Conservation (phyloP, 495 filamentous ascomycete species). For the Sabuloglossum arenarium region DNA sequence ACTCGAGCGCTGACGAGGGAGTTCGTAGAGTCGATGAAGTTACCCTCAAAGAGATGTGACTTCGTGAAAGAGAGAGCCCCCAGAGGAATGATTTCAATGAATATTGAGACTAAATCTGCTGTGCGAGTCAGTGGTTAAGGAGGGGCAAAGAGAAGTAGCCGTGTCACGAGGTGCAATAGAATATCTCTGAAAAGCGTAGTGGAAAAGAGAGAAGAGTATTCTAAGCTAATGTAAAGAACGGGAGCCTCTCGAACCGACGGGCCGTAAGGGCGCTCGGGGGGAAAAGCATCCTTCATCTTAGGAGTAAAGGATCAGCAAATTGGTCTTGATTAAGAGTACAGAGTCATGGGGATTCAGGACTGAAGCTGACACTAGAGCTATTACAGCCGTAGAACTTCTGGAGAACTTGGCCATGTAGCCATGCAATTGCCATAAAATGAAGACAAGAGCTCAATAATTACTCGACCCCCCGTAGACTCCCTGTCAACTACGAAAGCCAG, state of each 20-base stretch:
- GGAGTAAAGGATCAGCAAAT: not conserved
- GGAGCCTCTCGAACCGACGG: not conserved
- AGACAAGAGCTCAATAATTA: not conserved
- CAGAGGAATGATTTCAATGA: too few relatives aligned
- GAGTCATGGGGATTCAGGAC: not conserved
- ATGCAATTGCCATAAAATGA: not conserved
- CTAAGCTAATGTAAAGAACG: not conserved
- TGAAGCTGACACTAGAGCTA: not conserved
- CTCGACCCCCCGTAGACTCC: not conserved
- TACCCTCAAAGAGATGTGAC: too few relatives aligned
- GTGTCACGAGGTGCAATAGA: too few relatives aligned
- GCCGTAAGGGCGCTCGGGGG: too few relatives aligned
- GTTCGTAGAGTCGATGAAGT: too few relatives aligned
- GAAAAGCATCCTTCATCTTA: not conserved
- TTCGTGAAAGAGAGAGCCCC: too few relatives aligned
- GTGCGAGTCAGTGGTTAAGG: not conserved
- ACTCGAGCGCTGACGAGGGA: too few relatives aligned
- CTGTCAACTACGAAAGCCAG: not conserved
- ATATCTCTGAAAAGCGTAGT: too few relatives aligned
- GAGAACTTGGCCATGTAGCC: not conserved
- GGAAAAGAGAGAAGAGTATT: not conserved
- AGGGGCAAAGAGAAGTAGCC: not conserved
- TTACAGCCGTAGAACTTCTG: not conserved
- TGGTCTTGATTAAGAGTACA: not conserved
- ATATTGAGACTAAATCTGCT: not conserved